phyloP scores from a whole-genome alignment of 768 basidiomycete species.

The Lactarius tabidus region DNA sequence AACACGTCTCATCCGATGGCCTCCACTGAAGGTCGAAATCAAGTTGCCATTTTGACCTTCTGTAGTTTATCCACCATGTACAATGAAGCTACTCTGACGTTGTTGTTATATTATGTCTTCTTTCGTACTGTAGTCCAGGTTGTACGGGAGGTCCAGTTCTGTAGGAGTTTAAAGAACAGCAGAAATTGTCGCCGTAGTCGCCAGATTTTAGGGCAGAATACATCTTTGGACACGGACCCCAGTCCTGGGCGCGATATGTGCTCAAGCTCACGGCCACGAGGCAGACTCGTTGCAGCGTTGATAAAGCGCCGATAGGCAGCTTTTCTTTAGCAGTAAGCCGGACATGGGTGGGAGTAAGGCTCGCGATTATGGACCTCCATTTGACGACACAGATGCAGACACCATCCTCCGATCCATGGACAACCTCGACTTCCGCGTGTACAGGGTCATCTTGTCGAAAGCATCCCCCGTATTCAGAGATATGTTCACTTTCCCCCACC shows the following conservation, averaged over 20 bases:
- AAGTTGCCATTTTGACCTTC: background rate
- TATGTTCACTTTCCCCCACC: conserved; percentile 14
- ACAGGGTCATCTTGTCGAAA: conserved; percentile 21
- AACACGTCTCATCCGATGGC: background rate
- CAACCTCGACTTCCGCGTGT: conserved; percentile 19
- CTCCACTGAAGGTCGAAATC: background rate
- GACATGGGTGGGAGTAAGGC: background rate
- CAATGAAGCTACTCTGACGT: background rate
- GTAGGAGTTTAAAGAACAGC: background rate
- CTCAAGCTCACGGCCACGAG: background rate
- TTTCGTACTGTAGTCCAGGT: background rate
- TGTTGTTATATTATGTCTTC: background rate
- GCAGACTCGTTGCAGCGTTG: background rate
- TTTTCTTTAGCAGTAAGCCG: no score
- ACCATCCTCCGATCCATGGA: conserved; percentile 23
- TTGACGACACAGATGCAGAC: conserved; percentile 22
- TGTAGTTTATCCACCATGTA: background rate
- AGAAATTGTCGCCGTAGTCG: background rate
- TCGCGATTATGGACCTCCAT: conserved; percentile 13
- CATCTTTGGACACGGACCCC: no score
- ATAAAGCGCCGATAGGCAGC: no score
- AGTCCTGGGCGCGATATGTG: no score
- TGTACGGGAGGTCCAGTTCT: background rate
- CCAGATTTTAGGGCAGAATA: no score
- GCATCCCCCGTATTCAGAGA: conserved; percentile 20